A percentile compares a stretch with the other conserved stretches of the same genome.
These are phyloP conservation scores for Suillus clintonianus DNA, from an alignment of 768 basidiomycete species.

Conservation along the genomic window DNA sequence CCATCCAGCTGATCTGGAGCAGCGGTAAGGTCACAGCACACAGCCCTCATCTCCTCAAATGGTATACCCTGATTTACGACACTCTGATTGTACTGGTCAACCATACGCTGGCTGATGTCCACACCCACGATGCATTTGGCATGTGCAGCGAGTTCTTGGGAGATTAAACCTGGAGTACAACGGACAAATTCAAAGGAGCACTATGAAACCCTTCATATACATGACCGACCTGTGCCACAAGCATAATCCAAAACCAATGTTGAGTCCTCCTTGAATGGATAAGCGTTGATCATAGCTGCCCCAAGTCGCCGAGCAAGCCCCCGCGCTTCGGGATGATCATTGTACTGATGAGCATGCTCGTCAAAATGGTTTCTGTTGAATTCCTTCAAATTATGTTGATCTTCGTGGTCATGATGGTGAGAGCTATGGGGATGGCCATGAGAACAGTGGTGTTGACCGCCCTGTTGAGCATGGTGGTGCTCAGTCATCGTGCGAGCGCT, in stretches of 20 bases:
- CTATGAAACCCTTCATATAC: not conserved
- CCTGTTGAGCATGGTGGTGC: not conserved
- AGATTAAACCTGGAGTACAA: constrained; percentile 52
- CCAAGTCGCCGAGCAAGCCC: constrained; percentile 24
- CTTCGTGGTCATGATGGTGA: not conserved
- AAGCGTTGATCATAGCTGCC: constrained; percentile 32
- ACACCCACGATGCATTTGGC: constrained; percentile 68
- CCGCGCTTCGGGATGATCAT: constrained; percentile 20
- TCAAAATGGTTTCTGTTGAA: constrained; percentile 31
- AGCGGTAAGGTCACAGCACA: constrained; percentile 53
- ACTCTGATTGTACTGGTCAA: constrained; percentile 63
- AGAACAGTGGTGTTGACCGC: not conserved
- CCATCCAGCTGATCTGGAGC: constrained; percentile 50
- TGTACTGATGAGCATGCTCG: constrained; percentile 23
- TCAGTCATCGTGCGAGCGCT: constrained; percentile 1
- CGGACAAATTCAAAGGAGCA: not conserved
- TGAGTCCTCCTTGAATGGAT: constrained; percentile 52
- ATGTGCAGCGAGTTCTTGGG: constrained; percentile 59
- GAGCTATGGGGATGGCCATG: not conserved
- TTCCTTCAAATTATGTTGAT: constrained; percentile 15
- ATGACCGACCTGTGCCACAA: constrained; percentile 62
- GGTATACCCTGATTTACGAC: constrained; percentile 62
- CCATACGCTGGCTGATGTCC: constrained; percentile 73
- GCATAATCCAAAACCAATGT: constrained; percentile 74
- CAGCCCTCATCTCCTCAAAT: constrained; percentile 65